A percentile compares a stretch with the other conserved stretches of the same genome.
Conservation (phyloP, 495 filamentous ascomycete species). For the Amphirosellinia nigrospora region DNA sequence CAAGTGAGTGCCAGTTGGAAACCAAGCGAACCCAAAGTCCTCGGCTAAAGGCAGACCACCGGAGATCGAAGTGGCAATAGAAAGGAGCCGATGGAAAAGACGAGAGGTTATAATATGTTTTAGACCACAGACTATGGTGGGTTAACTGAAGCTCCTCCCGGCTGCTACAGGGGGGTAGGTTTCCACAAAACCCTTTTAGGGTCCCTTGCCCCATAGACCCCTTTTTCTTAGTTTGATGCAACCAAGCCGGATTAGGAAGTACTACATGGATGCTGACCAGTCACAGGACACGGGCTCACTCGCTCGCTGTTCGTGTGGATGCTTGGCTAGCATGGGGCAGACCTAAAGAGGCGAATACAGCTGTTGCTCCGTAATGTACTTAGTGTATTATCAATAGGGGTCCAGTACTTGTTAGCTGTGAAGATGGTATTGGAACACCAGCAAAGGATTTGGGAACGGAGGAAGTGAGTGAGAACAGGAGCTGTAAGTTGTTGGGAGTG, state of each 20-base stretch:
- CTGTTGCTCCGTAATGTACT: constrained; percentile 2
- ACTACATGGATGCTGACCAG: constrained; percentile 14
- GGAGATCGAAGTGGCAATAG: not conserved
- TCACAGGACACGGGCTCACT: constrained; percentile 14
- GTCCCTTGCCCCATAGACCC: constrained; percentile 15
- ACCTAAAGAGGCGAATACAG: constrained; percentile 1
- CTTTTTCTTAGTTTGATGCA: constrained; percentile 7
- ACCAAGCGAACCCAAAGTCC: not conserved
- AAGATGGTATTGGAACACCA: not conserved
- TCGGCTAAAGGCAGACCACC: not conserved
- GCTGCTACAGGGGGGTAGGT: constrained; percentile 4
- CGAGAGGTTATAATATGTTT: not conserved
- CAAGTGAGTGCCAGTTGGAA: not conserved
- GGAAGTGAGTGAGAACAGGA: not conserved
- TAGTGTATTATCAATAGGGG: not conserved
- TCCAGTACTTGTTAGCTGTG: not conserved
- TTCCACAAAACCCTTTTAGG: not conserved
- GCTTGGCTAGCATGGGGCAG: not conserved
- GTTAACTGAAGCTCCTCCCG: not conserved
- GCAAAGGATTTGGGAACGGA: not conserved
- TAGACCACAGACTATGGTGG: not conserved
- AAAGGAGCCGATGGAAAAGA: not conserved
- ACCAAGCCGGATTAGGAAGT: constrained; percentile 17
- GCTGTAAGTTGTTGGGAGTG: not conserved
- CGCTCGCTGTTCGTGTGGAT: not conserved